These are phyloP conservation scores for Deuterostichococcus epilithicus DNA, from an alignment of 139 green algal genomes.

Conservation along the genomic window DNA sequence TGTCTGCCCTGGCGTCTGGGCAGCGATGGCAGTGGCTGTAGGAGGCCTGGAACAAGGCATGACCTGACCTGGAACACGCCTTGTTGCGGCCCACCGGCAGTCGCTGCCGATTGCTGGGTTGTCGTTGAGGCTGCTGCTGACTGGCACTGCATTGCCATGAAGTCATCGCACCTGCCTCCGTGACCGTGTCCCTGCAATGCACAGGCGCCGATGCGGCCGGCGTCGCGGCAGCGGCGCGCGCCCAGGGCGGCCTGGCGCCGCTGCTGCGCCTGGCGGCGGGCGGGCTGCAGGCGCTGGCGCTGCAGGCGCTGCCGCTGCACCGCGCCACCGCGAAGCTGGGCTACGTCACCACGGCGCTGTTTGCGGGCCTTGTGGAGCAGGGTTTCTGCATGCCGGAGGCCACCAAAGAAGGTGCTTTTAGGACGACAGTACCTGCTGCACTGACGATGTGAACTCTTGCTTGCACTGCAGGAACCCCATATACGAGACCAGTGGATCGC, in stretches of 20 bases:
- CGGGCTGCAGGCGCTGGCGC: conserved; percentile 32
- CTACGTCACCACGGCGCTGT: conserved; percentile 73
- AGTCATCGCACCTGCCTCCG: background rate
- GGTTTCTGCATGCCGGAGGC: conserved; percentile 78
- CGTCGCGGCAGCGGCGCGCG: background rate
- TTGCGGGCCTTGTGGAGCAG: conserved; percentile 72
- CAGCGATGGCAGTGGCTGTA: no score
- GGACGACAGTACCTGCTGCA: background rate
- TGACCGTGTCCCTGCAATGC: background rate
- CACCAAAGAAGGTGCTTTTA: background rate
- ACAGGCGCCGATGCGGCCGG: background rate
- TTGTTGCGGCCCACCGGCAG: no score
- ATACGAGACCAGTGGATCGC: no score
- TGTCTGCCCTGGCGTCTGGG: no score
- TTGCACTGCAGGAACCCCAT: no score
- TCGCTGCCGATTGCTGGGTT: no score
- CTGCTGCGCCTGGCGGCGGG: conserved; percentile 46
- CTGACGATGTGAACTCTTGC: no score
- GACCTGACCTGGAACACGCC: no score
- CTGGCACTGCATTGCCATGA: background rate
- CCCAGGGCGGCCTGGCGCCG: conserved; percentile 30
- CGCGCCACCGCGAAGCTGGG: conserved; percentile 72
- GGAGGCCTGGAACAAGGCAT: no score
- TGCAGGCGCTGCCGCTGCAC: conserved; percentile 56
- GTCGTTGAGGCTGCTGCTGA: background rate